Evolutionary conservation across 164 flowering plant genomes (phyloP), one percentile per base, ranked within the genome.

Genomic region (Hamamelis virginiana): DNA sequence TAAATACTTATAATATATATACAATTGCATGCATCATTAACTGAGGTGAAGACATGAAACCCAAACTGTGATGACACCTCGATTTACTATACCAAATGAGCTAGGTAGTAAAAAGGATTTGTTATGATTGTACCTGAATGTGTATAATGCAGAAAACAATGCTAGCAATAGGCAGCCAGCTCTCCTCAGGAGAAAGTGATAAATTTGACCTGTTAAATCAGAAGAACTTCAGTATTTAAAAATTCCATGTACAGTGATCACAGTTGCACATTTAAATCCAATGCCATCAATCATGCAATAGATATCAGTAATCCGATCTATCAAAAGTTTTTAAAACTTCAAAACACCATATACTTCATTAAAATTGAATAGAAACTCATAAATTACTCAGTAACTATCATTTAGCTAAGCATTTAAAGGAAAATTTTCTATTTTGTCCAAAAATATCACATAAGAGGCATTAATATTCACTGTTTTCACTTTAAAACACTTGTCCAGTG

Each of bases 101-200:
- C 22, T 62, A 19, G 26, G 50, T 28, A 50, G 50, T 41, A 44
- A 41, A 0, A 23, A 55, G 5, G 27, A 22, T 21, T 14, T 14
- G 23, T 8, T 23, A 22, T 21, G 22, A 11, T 55, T 21, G 4
- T 73, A 89, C 97, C 91, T 94, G 98, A 74, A 92, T 72, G 72
- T 92, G 97, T 78, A 81, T 60, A 62, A 92, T 86, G 85, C 98
- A 86, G 38, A 89, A 75, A 56, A 94, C 26, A 69, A 94, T 92
- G 87, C 98, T 89, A n/a, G 87, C 87, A 74, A 94, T 80, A 56
- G 97, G 97, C 65, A 92, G 80, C 97, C 97, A 94, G 75, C 97
- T 92, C 64, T 94, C 98, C 23, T 94, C 97, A 1, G 98, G 90
- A n/a, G 91, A 89, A 55, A 92, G 58, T 10, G 96, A 91, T 67